phyloP scores from a whole-genome alignment of 2,329 filamentous ascomycete species.

The Verticillium dahliae region DNA sequence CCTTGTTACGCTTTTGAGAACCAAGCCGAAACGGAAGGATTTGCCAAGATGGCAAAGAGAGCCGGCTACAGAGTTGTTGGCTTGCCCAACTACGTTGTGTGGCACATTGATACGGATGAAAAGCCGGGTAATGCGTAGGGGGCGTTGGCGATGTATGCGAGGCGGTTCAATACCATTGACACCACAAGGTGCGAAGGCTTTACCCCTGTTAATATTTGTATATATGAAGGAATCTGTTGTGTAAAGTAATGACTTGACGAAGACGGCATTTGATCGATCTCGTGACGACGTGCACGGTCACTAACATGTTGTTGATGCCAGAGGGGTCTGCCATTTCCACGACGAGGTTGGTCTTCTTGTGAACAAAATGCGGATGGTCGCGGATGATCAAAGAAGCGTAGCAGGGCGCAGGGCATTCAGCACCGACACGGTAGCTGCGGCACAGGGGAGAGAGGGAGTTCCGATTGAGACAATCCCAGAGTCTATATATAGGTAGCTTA shows the following conservation, averaged over 20 bases:
- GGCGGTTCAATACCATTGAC: background rate
- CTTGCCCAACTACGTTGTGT: conserved; percentile 94
- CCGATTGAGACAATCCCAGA: conserved; percentile 7
- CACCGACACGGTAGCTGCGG: background rate
- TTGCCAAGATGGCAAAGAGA: conserved; percentile 96
- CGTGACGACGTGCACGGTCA: background rate
- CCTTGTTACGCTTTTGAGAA: conserved; percentile 96
- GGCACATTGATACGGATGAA: conserved; percentile 96
- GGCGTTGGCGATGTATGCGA: background rate
- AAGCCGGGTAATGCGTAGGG: conserved; percentile 70
- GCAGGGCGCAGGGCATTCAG: background rate
- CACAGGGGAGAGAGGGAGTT: background rate
- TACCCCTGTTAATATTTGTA: background rate
- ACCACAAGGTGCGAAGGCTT: background rate
- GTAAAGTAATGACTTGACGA: background rate
- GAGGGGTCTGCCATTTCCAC: background rate
- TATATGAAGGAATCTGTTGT: background rate
- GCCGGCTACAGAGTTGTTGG: conserved; percentile 90
- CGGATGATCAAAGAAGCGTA: background rate
- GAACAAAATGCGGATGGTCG: background rate
- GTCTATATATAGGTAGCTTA: conserved; percentile 14
- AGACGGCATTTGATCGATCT: background rate
- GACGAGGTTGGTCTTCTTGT: too few relatives aligned
- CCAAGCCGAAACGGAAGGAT: conserved; percentile 97
- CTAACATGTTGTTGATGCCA: background rate